phyloP scores from a whole-genome alignment of 1,284 basidiomycete genomes.

The Sphaerobolus stellatus region DNA sequence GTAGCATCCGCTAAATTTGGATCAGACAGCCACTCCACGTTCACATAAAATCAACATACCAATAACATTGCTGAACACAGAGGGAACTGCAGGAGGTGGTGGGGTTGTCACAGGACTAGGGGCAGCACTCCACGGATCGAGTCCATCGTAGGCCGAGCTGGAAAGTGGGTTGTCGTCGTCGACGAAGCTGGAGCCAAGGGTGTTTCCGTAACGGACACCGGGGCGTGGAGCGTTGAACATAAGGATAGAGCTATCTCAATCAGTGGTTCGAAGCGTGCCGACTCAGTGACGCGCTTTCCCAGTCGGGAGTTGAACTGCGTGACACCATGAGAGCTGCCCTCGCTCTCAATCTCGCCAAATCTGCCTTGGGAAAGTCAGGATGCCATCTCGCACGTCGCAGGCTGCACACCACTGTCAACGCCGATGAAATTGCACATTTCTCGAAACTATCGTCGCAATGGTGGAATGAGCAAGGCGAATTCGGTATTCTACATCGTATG shows the following conservation, averaged over 20 bases:
- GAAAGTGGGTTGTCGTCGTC: constrained; percentile 71
- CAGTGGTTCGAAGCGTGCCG: too few relatives aligned
- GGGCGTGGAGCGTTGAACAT: constrained; percentile 82
- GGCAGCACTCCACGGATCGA: constrained; percentile 85
- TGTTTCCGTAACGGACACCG: constrained; percentile 60
- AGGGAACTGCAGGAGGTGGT: constrained; percentile 57
- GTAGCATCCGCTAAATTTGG: constrained; percentile 64
- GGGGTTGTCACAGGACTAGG: constrained; percentile 54
- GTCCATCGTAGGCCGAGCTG: constrained; percentile 71
- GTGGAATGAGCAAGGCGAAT: constrained; percentile 97
- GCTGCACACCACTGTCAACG: constrained; percentile 55
- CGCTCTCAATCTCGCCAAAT: too few relatives aligned
- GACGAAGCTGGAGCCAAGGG: constrained; percentile 56
- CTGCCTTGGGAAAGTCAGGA: too few relatives aligned
- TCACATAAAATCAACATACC: constrained; percentile 40
- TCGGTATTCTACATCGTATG: constrained; percentile 90
- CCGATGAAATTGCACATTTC: constrained; percentile 88
- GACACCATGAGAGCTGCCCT: too few relatives aligned
- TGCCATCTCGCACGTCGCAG: not conserved
- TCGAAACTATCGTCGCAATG: constrained; percentile 88
- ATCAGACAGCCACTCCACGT: constrained; percentile 3
- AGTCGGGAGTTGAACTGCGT: too few relatives aligned
- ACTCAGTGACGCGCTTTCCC: too few relatives aligned
- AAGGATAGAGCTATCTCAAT: too few relatives aligned
- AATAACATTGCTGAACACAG: constrained; percentile 67